Evolutionary conservation across 2,329 filamentous ascomycete species (phyloP).

Genomic region (Trichoderma citrinoviride): DNA sequence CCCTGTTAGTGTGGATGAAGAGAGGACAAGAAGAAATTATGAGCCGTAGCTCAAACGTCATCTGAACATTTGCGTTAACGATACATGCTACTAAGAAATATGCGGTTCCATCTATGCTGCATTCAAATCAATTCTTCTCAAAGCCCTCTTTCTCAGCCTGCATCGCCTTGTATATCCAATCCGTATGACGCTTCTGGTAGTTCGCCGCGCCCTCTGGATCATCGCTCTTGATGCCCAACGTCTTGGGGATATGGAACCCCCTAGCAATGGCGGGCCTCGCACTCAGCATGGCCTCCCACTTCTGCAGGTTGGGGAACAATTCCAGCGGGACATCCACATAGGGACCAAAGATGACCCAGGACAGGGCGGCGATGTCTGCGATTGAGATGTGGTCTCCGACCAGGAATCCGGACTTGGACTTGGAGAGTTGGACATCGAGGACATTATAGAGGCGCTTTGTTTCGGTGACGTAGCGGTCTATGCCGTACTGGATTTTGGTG

Average conservation of each 20-base stretch:
- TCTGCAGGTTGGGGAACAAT: background rate
- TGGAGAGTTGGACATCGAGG: background rate
- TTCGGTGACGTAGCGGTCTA: conserved; percentile 7
- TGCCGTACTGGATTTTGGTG: background rate
- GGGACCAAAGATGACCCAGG: background rate
- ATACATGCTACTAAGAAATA: background rate
- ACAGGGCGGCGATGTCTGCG: background rate
- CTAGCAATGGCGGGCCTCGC: background rate
- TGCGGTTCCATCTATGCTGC: background rate
- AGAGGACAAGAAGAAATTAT: too few species aligned
- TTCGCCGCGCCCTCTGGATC: background rate
- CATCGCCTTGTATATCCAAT: background rate
- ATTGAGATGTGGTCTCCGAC: conserved; percentile 8
- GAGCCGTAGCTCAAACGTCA: too few species aligned
- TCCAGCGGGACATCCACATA: conserved; percentile 1
- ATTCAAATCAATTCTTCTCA: background rate
- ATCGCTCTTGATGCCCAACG: background rate
- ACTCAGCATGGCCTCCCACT: conserved; percentile 10
- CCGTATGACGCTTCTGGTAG: background rate
- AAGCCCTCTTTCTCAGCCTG: background rate
- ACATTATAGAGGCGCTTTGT: background rate
- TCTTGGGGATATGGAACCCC: conserved; percentile 7
- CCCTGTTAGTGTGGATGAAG: too few species aligned
- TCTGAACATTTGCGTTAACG: too few species aligned
- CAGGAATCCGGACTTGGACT: background rate